Conservation (phyloP, 1,284 basidiomycete genomes). For the Macrocybe sp. region DNA sequence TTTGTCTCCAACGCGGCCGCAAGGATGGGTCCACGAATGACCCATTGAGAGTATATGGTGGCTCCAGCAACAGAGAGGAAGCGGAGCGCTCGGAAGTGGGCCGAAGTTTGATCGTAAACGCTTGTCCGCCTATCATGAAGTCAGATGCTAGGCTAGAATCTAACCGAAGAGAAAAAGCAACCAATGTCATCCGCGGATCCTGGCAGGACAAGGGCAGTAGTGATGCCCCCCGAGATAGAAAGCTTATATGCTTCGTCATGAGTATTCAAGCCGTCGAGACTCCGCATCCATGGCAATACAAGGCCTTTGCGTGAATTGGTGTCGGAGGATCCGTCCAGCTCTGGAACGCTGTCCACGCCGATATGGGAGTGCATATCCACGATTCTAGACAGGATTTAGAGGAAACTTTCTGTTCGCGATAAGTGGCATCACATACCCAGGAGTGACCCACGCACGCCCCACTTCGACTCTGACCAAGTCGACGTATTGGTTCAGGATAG, state of each 20-base stretch:
- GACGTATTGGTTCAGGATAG: slow-evolving; percentile 24
- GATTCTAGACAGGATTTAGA: slow-evolving; percentile 32
- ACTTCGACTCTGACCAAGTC: slow-evolving; percentile 29
- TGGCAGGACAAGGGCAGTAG: slow-evolving; percentile 40
- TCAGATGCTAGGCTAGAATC: slow-evolving; percentile 1
- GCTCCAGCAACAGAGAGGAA: slow-evolving; percentile 53
- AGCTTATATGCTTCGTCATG: slow-evolving; percentile 44
- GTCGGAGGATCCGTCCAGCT: slow-evolving; percentile 33
- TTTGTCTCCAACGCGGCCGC: slow-evolving; percentile 53
- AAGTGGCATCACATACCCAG: slow-evolving; percentile 34
- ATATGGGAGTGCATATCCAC: slow-evolving; percentile 78
- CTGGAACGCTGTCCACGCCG: slow-evolving; percentile 58
- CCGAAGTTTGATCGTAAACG: slow-evolving; percentile 62
- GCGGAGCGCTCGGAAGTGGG: slow-evolving; percentile 48
- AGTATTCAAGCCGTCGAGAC: slow-evolving; percentile 44
- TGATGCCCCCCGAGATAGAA: slow-evolving; percentile 42
- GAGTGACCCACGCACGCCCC: slow-evolving; percentile 60
- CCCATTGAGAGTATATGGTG: slow-evolving; percentile 45
- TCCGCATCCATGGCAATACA: slow-evolving; percentile 46
- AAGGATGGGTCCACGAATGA: slow-evolving; percentile 29
- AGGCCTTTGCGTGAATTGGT: slow-evolving; percentile 43
- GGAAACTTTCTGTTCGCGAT: not conserved
- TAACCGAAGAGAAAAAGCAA: slow-evolving; percentile 11
- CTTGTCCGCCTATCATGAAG: slow-evolving; percentile 48
- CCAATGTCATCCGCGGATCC: slow-evolving; percentile 59